These are phyloP conservation scores for Sporobolomyces roseus DNA, from an alignment of 768 basidiomycete genomes.

Conservation along the genomic window DNA sequence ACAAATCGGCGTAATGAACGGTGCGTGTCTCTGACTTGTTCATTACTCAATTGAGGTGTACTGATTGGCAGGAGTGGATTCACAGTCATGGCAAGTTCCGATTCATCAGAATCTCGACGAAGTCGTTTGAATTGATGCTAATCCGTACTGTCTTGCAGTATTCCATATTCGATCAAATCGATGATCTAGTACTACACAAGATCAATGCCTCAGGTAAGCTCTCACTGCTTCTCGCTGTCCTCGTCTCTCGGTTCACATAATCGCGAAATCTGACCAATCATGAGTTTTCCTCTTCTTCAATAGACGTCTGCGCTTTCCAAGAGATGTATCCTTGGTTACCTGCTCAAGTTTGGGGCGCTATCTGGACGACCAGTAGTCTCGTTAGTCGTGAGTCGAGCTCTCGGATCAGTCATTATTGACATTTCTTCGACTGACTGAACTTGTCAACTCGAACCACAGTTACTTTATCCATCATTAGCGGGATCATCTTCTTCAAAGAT, in stretches of 20 bases:
- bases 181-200: conserved; percentile 30
- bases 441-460: conserved; percentile 13
- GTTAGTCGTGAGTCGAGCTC: conserved; percentile 10
- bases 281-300: too few species aligned
- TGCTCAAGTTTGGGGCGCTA: conserved; percentile 26
- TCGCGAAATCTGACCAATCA: too few species aligned
- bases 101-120: background rate
- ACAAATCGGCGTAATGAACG: conserved; percentile 29
- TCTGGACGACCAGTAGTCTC: conserved; percentile 24
- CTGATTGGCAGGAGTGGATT: background rate
- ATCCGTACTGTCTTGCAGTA: conserved; percentile 7
- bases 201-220: conserved; percentile 9
- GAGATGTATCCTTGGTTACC: conserved; percentile 28
- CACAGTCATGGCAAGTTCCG: background rate
- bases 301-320: conserved; percentile 33
- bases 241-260: too few species aligned
- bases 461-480: conserved; percentile 15
- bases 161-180: conserved; percentile 30
- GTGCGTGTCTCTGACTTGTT: background rate
- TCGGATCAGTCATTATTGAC: too few species aligned
- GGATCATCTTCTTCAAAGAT: conserved; percentile 24
- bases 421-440: too few species aligned
- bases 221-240: too few species aligned
- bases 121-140: too few species aligned
- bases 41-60: background rate